Percentiles rank a stretch among this genome's conserved stretches.
phyloP scores from a whole-genome alignment of 306 rosid genomes.

The Trifolium fragiferum region DNA sequence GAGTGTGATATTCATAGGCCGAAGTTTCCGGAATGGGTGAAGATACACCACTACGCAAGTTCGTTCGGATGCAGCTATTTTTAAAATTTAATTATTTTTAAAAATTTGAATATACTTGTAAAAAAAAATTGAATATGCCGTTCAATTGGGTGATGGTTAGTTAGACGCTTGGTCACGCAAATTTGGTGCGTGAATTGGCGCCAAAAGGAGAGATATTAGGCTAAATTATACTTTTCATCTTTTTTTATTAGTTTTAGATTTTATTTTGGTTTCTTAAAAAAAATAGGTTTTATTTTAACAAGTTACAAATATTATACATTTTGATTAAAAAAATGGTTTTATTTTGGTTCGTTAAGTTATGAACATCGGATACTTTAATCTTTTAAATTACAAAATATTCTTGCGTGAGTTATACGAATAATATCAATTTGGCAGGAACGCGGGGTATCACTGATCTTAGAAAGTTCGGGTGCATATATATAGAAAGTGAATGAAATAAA shows the following conservation, averaged over 20 bases:
- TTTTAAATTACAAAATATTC: no score
- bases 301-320: no score
- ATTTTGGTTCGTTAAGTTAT: no score
- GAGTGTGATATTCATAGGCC: constrained; percentile 40
- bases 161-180: constrained; percentile 32
- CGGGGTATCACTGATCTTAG: no score
- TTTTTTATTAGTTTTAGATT: not conserved
- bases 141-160: not conserved
- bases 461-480: no score
- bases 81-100: not conserved
- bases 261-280: not conserved
- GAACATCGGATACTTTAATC: no score
- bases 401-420: no score
- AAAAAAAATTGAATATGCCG: not conserved
- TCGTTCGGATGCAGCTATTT: constrained; percentile 18
- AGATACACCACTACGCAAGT: constrained; percentile 12
- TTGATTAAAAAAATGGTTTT: no score
- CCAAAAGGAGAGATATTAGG: constrained; percentile 8
- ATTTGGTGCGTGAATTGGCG: constrained; percentile 40
- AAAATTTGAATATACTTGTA: no score
- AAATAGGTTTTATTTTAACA: no score
- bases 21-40: not conserved
- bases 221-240: not conserved
- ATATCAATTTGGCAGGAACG: no score
- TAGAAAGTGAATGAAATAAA: no score